Conservation (phyloP, 352 stramenopile species). For the Blastocystis sp. region DNA sequence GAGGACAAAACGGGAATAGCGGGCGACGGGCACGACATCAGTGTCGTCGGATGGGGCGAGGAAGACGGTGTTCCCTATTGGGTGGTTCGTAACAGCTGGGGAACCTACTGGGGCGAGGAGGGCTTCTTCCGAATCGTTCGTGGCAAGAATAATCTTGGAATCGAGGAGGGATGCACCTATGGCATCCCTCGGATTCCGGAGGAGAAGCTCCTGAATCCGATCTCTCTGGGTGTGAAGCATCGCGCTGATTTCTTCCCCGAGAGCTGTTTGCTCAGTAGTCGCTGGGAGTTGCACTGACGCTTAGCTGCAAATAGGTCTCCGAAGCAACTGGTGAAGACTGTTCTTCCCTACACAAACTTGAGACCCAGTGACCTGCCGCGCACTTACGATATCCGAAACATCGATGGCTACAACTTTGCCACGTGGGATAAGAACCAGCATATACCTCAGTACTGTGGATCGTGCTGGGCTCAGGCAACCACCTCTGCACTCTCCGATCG, state of each 20-base stretch:
- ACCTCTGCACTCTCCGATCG: slow-evolving; percentile 33
- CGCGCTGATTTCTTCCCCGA: not conserved
- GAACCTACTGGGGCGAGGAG: slow-evolving; percentile 85
- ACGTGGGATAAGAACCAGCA: slow-evolving; percentile 98
- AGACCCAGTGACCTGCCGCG: slow-evolving; percentile 76
- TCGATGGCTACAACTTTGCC: slow-evolving; percentile 84
- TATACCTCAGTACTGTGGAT: slow-evolving; percentile 84
- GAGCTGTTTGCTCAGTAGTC: not conserved
- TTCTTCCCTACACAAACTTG: slow-evolving; percentile 73
- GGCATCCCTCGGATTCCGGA: slow-evolving; percentile 69
- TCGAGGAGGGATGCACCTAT: slow-evolving; percentile 87
- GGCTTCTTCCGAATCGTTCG: slow-evolving; percentile 85
- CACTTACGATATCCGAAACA: slow-evolving; percentile 75
- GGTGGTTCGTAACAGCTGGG: slow-evolving; percentile 89
- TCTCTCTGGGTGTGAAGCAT: not conserved
- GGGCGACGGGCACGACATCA: slow-evolving; percentile 81
- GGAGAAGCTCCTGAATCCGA: not conserved
- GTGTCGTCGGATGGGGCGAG: slow-evolving; percentile 87
- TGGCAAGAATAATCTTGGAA: slow-evolving; percentile 82
- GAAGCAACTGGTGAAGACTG: slow-evolving; percentile 58
- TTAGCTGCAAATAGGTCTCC: not conserved
- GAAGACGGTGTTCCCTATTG: slow-evolving; percentile 79
- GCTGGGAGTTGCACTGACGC: not conserved
- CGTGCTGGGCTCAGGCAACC: slow-evolving; percentile 76
- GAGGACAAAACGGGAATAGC: slow-evolving; percentile 76